phyloP scores from a whole-genome alignment of 495 filamentous ascomycete species.

The Annulohypoxylon stygium region DNA sequence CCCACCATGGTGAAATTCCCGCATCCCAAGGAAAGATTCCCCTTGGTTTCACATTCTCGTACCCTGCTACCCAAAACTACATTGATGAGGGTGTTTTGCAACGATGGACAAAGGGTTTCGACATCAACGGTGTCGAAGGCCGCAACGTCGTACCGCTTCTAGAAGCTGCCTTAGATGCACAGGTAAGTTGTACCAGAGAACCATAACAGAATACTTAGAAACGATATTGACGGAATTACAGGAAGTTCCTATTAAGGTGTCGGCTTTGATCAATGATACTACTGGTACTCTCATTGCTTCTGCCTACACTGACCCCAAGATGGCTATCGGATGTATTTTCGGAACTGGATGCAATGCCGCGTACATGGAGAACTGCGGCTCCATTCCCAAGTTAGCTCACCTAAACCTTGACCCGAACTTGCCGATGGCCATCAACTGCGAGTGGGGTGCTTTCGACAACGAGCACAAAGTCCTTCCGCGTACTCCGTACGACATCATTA shows the following conservation, averaged over 20 bases:
- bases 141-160: slow-evolving; percentile 94
- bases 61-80: slow-evolving; percentile 95
- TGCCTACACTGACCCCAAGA: slow-evolving; percentile 88
- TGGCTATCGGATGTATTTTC: slow-evolving; percentile 98
- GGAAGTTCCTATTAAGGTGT: slow-evolving; percentile 93
- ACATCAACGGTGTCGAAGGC: slow-evolving; percentile 96
- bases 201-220: slow-evolving; percentile 20
- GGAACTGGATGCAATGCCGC: slow-evolving; percentile 98
- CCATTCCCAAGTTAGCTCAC: slow-evolving; percentile 93
- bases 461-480: slow-evolving; percentile 92
- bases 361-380: slow-evolving; percentile 94
- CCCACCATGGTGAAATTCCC: slow-evolving; percentile 79
- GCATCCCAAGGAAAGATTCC: slow-evolving; percentile 73
- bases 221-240: slow-evolving; percentile 49
- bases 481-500: slow-evolving; percentile 84
- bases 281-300: slow-evolving; percentile 99
- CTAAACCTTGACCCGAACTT: slow-evolving; percentile 90
- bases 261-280: slow-evolving; percentile 96
- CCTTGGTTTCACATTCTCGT: slow-evolving; percentile 98
- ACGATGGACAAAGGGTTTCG: slow-evolving; percentile 99
- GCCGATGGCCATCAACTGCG: slow-evolving; percentile 98
- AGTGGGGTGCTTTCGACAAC: slow-evolving; percentile 99
- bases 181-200: slow-evolving; percentile 65
- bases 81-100: slow-evolving; percentile 96
- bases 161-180: slow-evolving; percentile 81